Percentiles rank a stretch among this genome's conserved stretches.
These are phyloP conservation scores for Pterulicium gracile DNA, from an alignment of 1,284 basidiomycete genomes.

Conservation along the genomic window DNA sequence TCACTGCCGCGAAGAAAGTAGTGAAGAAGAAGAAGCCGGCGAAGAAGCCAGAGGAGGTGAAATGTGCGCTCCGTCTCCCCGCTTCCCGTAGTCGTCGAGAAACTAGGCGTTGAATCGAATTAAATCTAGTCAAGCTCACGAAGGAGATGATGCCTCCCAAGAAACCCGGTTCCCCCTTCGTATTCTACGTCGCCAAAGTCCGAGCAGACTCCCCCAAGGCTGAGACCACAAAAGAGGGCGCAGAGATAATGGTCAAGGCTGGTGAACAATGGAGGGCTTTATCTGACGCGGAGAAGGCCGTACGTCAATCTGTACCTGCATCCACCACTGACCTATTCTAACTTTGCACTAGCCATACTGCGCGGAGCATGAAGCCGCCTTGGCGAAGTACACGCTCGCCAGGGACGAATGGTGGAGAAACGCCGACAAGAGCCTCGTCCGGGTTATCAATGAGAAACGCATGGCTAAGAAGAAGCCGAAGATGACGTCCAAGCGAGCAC, in stretches of 20 bases:
- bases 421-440: neutral
- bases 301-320: neutral
- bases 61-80: neutral
- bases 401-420: neutral
- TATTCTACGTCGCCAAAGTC: neutral
- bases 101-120: too few relatives aligned
- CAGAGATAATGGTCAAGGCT: neutral
- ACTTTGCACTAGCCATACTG: neutral
- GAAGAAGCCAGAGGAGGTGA: neutral
- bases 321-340: neutral
- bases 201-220: neutral
- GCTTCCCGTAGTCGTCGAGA: too few relatives aligned
- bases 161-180: neutral
- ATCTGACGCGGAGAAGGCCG: neutral
- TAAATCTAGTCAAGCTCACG: neutral
- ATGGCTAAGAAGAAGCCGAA: neutral
- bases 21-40: too few relatives aligned
- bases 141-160: neutral
- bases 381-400: neutral
- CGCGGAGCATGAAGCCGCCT: neutral
- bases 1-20: too few relatives aligned
- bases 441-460: neutral
- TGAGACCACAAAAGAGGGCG: neutral
- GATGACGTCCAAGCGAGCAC: neutral
- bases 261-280: neutral